phyloP scores from a whole-genome alignment of 805 yeast genomes.

The Metschnikowia corniflorae region DNA sequence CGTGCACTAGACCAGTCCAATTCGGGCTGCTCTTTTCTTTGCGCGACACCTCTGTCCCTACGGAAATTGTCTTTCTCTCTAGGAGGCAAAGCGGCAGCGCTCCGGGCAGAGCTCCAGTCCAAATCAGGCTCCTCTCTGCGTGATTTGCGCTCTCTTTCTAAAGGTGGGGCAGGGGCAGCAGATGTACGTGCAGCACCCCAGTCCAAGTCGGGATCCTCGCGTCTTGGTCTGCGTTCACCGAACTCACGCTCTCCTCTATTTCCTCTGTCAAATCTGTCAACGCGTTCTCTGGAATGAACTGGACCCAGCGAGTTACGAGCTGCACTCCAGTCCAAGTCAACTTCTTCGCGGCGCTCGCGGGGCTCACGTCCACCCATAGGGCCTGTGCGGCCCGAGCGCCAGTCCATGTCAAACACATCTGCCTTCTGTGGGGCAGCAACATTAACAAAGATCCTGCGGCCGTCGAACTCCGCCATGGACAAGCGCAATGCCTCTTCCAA shows the following conservation, averaged over 20 bases:
- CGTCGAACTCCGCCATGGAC: slow-evolving; percentile 42
- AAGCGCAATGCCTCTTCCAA: slow-evolving; percentile 52
- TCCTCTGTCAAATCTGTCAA: slow-evolving; percentile 15
- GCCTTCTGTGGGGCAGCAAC: slow-evolving; percentile 57
- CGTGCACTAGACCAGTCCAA: slow-evolving; percentile 26
- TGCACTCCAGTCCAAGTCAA: slow-evolving; percentile 58
- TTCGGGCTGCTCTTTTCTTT: slow-evolving; percentile 20
- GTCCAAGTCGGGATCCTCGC: slow-evolving; percentile 39
- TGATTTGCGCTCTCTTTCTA: slow-evolving; percentile 21
- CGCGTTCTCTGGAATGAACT: slow-evolving; percentile 40
- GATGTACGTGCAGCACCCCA: slow-evolving; percentile 39
- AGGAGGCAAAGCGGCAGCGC: slow-evolving; percentile 31
- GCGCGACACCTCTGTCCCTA: slow-evolving; percentile 9
- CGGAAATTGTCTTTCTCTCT: slow-evolving; percentile 23
- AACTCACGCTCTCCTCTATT: slow-evolving; percentile 15
- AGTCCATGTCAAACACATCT: slow-evolving; percentile 44
- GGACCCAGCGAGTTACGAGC: slow-evolving; percentile 38
- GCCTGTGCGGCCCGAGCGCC: slow-evolving; percentile 36
- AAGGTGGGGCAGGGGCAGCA: slow-evolving; percentile 11
- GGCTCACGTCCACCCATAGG: slow-evolving; percentile 22
- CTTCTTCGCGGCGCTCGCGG: slow-evolving; percentile 42
- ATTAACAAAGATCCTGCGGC: slow-evolving; percentile 49
- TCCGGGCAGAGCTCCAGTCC: slow-evolving; percentile 42
- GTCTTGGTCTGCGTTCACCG: slow-evolving; percentile 23
- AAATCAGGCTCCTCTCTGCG: slow-evolving; percentile 39